Base-by-base conservation (phyloP, 2,329 filamentous ascomycete species). In the Colletotrichum australisinense region DNA sequence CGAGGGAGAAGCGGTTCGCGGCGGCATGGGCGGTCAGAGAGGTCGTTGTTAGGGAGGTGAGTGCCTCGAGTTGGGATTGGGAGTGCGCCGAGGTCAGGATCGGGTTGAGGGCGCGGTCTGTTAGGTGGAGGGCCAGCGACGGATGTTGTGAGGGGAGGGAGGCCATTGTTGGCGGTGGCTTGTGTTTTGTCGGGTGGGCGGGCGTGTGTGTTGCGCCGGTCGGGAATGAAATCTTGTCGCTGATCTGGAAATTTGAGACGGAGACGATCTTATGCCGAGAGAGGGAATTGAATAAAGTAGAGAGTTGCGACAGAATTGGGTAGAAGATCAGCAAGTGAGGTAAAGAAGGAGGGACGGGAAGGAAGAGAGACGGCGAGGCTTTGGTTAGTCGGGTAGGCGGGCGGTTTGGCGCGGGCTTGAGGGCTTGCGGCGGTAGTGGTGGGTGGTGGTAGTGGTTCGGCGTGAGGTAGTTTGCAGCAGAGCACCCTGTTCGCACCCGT, bases 31-130 rank as follows among this genome's bases (percentile, higher is more conserved):
- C 86, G 72, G 84, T 84, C 28, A 91, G 84, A 19, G 89, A 88
- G 63, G 86, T 85, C 58, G 85, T 84, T 38, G 89, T 85, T 55
- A 92, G 85, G 5, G 84, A 79, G 7, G 87, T 85, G 64, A 92
- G 86, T n/a, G 88, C 84, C 64, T 86, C 83, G 71, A 86, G 84
- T 67, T 86, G 85, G 7, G 81, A 79, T 66, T 81, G 80, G 26
- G 83, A 83, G 65, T 81, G 82, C 70, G 87, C 86, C 32, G 88
- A 89, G 24, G 87, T 88, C 78, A 92, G 85, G 75, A 92, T 85
- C 38, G 90, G 88, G 5, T 88, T 89, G 75, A 90, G 86, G 73
- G 87, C 82, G 72, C 86, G 82, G 84, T 91, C 90, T 76, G 88
- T 86, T 72, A 92, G 86, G 83, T 90, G 88, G 74, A 90, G 84